These are phyloP conservation scores for Trifolium subterraneum DNA, from an alignment of 306 rosid genomes.

Conservation along the genomic window DNA sequence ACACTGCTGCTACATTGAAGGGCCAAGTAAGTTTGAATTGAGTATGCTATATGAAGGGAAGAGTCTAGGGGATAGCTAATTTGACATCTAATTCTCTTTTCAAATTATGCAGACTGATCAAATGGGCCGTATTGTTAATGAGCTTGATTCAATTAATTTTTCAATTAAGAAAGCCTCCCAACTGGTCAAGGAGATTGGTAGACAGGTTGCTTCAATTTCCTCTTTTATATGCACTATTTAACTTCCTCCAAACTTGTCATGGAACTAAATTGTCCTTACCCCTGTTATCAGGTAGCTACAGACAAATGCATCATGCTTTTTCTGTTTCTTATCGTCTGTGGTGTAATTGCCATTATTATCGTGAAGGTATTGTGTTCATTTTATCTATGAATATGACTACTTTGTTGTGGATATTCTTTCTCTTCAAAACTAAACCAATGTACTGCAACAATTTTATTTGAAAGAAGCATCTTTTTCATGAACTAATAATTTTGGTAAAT, in stretches of 20 bases:
- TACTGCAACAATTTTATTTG: constrained; percentile 21
- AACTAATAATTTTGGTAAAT: constrained; percentile 4
- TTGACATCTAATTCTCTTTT: constrained; percentile 41
- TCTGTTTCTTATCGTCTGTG: constrained; percentile 84
- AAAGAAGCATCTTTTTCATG: constrained; percentile 5
- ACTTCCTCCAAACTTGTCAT: constrained; percentile 15
- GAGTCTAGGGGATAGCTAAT: constrained; percentile 30
- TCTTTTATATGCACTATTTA: constrained; percentile 9
- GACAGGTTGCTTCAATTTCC: constrained; percentile 69
- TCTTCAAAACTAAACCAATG: constrained; percentile 11
- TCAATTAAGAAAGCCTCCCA: constrained; percentile 98
- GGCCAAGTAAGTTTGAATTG: constrained; percentile 78
- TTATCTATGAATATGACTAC: constrained; percentile 17
- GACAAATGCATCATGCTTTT: constrained; percentile 99
- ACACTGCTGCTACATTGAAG: constrained; percentile 87
- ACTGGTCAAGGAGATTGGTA: constrained; percentile 98
- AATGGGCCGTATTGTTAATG: constrained; percentile 98
- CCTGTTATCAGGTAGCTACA: constrained; percentile 84
- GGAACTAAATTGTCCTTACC: constrained; percentile 33
- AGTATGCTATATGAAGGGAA: constrained; percentile 25
- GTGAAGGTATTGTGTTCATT: constrained; percentile 75
- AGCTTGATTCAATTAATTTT: constrained; percentile 96
- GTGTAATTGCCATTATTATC: constrained; percentile 91
- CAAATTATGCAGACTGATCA: constrained; percentile 81
- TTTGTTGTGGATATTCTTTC: not conserved